phyloP scores from a whole-genome alignment of 2,329 filamentous ascomycete species.

The Pyrenophora seminiperda region DNA sequence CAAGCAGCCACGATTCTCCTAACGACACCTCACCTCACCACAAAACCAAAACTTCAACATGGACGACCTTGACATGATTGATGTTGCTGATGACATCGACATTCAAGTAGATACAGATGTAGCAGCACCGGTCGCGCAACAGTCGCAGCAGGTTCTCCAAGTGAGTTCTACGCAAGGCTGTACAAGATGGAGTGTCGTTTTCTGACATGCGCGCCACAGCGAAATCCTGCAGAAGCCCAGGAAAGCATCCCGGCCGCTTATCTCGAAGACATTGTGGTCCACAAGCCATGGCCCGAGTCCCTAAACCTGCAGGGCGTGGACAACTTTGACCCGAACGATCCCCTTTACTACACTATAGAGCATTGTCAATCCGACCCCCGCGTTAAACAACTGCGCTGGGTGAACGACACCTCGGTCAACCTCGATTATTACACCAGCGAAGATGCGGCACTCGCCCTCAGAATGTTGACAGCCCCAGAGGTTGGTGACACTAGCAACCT shows the following conservation, averaged over 20 bases:
- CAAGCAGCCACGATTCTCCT: conserved; percentile 21
- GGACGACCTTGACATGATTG: conserved; percentile 44
- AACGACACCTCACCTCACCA: conserved; percentile 5
- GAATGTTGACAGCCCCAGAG: conserved; percentile 59
- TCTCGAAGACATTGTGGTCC: conserved; percentile 37
- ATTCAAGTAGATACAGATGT: conserved; percentile 37
- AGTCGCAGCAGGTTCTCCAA: conserved; percentile 30
- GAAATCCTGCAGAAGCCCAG: conserved; percentile 8
- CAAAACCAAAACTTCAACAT: conserved; percentile 20
- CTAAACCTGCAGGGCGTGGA: conserved; percentile 86
- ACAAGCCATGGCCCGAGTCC: conserved; percentile 61
- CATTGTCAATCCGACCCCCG: conserved; percentile 65
- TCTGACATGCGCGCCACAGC: conserved; percentile 9
- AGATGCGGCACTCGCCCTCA: conserved; percentile 60
- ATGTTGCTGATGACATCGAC: conserved; percentile 46
- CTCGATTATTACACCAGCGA: conserved; percentile 70
- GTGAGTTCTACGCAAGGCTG: conserved; percentile 15
- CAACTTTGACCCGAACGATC: conserved; percentile 77
- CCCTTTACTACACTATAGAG: conserved; percentile 74
- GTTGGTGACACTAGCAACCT: conserved; percentile 46
- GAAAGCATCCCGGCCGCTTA: conserved; percentile 41
- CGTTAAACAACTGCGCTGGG: conserved; percentile 77
- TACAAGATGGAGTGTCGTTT: conserved; percentile 3
- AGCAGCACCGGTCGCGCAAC: conserved; percentile 25
- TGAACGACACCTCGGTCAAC: conserved; percentile 91